Conservation (phyloP, 2,329 filamentous ascomycete genomes). For the Ascochyta clinopodiicola region DNA sequence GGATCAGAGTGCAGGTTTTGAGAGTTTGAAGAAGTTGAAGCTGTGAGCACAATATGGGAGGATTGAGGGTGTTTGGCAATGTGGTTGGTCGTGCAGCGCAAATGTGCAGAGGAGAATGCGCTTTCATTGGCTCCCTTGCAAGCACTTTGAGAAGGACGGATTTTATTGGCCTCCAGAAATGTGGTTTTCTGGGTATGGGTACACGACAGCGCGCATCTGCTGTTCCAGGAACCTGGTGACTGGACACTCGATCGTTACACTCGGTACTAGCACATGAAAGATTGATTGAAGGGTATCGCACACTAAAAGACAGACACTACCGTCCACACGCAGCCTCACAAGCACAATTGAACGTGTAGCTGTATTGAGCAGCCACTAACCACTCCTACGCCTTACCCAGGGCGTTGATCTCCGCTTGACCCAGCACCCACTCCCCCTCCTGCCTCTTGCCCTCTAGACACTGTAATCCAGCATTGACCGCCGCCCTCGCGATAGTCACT, state of each 20-base stretch:
- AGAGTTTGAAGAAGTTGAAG: no score
- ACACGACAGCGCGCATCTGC: neutral
- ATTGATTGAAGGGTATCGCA: constrained; percentile 8
- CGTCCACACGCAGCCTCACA: neutral
- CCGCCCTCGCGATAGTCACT: constrained; percentile 62
- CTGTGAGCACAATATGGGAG: no score
- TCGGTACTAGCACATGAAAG: neutral
- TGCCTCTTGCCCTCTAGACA: constrained; percentile 51
- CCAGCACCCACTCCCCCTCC: constrained; percentile 68
- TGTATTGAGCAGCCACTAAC: neutral
- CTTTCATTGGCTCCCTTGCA: neutral
- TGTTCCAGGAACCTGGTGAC: neutral
- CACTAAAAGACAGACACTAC: neutral
- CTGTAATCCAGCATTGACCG: constrained; percentile 14
- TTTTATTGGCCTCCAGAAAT: neutral
- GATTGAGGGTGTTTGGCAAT: neutral
- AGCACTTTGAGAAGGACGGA: neutral
- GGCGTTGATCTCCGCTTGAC: constrained; percentile 67
- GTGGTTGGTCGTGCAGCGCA: neutral
- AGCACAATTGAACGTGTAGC: neutral
- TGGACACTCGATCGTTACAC: neutral
- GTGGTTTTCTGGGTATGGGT: neutral
- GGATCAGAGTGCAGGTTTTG: neutral
- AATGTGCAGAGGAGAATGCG: neutral
- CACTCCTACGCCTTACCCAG: constrained; percentile 58